Percentiles rank a stretch among this genome's conserved stretches.
Evolutionary conservation across 2,329 filamentous ascomycete species (phyloP).

Genomic region (Apiospora koreana): DNA sequence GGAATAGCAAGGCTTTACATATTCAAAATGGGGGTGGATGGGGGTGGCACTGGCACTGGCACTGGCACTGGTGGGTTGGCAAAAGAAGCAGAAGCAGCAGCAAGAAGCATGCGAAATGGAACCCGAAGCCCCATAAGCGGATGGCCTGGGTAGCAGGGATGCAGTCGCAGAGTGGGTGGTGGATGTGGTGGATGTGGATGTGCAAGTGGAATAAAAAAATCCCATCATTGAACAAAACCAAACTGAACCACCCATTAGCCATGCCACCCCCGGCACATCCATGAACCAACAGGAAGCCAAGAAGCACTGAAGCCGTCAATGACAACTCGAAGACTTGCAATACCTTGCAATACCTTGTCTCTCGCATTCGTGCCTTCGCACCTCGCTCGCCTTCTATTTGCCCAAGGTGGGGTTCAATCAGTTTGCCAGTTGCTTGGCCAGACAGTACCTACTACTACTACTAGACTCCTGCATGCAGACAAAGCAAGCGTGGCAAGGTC

Average conservation of each 20-base stretch:
- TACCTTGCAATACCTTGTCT: neutral
- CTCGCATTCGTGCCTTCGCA: too few species aligned
- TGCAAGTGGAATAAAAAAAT: slow-evolving; percentile 4
- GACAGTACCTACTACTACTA: too few species aligned
- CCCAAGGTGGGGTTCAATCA: too few species aligned
- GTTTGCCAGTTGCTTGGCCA: too few species aligned
- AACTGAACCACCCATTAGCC: too few species aligned
- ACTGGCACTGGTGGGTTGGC: neutral
- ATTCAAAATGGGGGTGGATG: neutral
- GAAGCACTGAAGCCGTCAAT: too few species aligned
- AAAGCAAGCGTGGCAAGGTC: too few species aligned
- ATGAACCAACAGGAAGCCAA: neutral
- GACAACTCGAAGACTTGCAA: too few species aligned
- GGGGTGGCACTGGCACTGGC: neutral
- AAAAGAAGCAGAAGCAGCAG: neutral
- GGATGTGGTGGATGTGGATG: neutral
- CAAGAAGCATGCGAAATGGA: neutral
- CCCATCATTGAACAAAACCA: neutral
- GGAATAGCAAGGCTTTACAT: neutral
- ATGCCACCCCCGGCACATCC: neutral
- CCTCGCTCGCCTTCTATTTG: too few species aligned
- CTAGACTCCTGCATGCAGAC: too few species aligned
- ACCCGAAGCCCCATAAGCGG: neutral
- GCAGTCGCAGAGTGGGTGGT: too few species aligned
- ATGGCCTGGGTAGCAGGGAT: slow-evolving; percentile 4